Base-by-base conservation (phyloP, 768 basidiomycete species). In the Tubosaeta sp. region DNA sequence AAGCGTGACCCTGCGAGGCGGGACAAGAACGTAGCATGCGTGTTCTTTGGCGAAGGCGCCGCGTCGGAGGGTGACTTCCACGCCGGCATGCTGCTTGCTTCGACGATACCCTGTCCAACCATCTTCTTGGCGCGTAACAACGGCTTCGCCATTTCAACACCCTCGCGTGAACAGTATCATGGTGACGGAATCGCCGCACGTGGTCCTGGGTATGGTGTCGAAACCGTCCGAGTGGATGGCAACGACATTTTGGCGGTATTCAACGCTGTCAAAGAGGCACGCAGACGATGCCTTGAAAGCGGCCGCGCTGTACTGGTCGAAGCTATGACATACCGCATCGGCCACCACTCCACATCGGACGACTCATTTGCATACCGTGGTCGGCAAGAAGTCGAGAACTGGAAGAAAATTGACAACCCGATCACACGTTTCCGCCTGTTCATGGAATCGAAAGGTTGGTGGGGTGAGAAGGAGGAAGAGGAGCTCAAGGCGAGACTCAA, bases 51-150 rank as follows among this genome's bases (percentile, higher is more conserved):
- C 21, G 94, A 97, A 70, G 94, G 92, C 53, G 91, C 92, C 8
- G 91, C 93, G 3, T 91, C 90, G 2, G 94, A 95, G 70, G 93
- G 93, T 51, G 94, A 96, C 68, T 95, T 95, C 66, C 94, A 97
- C 63, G 94, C 94, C 0, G 94, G 92, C 24, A 74, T 94, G 62
- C 78, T 88, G 48, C 76, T 90, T 42, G 86, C 86, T 22, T 90
- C 87, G 3, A 87, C 86, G 0, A 74, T 92, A 24, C 82, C 87
- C 0, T 80, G 83, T 2, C 88, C 88, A 3, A 82, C 83, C 4
- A 66, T 90, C 16, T 92, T 80, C 68, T 78, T 90, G 51, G 85
- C 80, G 12, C 80, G 87, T 30, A 87, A 88, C 59, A 95, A 95
- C 60, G 92, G 93, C 4, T 96, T 96, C 60, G 94, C 94, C 27